These are phyloP conservation scores for Candolleomyces eurysporus DNA, from an alignment of 768 basidiomycete species.

Conservation along the genomic window DNA sequence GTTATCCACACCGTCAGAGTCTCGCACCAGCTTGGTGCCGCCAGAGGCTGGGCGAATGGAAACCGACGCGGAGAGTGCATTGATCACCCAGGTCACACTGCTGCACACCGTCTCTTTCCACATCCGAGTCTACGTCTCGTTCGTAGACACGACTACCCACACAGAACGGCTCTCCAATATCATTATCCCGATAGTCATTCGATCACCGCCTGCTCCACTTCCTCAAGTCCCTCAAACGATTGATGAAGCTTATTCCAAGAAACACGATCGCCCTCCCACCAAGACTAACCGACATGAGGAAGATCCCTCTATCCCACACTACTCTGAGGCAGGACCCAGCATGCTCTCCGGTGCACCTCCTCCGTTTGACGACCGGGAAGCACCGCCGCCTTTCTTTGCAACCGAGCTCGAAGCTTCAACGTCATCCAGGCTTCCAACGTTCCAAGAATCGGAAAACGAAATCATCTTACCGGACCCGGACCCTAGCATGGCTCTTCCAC, in stretches of 20 bases:
- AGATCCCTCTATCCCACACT: constrained; percentile 60
- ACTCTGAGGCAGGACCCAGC: constrained; percentile 77
- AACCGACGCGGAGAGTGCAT: constrained; percentile 63
- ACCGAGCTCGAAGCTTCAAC: constrained; percentile 58
- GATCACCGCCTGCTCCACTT: constrained; percentile 75
- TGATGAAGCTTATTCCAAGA: constrained; percentile 80
- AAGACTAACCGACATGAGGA: constrained; percentile 73
- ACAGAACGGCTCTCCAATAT: constrained; percentile 67
- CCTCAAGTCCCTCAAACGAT: constrained; percentile 73
- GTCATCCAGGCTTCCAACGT: constrained; percentile 62
- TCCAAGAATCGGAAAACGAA: constrained; percentile 78
- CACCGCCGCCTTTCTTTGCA: constrained; percentile 71
- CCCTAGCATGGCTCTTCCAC: constrained; percentile 30
- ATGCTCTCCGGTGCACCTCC: constrained; percentile 62
- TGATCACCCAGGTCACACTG: constrained; percentile 78
- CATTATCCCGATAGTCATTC: constrained; percentile 65
- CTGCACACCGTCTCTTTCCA: constrained; percentile 82
- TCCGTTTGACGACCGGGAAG: constrained; percentile 81
- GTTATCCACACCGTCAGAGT: constrained; percentile 46
- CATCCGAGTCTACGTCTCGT: constrained; percentile 71
- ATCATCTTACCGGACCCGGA: constrained; percentile 61
- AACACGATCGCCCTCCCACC: constrained; percentile 78
- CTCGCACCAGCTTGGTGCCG: constrained; percentile 40
- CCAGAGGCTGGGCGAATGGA: constrained; percentile 47
- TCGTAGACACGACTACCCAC: constrained; percentile 67